phyloP scores from a whole-genome alignment of 768 basidiomycete species.

The Suillus fuscotomentosus region DNA sequence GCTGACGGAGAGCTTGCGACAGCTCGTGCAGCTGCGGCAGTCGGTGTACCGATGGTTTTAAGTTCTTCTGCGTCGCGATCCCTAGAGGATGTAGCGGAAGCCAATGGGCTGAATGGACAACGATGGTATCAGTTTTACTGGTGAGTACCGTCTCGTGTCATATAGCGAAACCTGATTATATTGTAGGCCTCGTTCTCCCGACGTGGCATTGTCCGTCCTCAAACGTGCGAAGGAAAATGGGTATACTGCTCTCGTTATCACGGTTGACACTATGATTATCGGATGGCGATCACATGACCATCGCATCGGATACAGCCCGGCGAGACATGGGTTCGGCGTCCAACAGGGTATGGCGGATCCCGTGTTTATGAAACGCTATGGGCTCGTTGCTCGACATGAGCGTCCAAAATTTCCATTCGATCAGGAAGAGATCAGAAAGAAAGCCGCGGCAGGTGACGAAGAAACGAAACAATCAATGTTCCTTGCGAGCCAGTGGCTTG shows the following conservation, averaged over 20 bases:
- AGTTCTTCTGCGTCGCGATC: conserved; percentile 37
- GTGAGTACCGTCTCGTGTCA: conserved; percentile 15
- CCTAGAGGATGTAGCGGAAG: conserved; percentile 49
- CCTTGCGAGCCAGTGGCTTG: conserved; percentile 39
- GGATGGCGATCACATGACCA: conserved; percentile 47
- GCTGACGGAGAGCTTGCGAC: conserved; percentile 43
- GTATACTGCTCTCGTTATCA: conserved; percentile 44
- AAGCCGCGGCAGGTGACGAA: conserved; percentile 29
- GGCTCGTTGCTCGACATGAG: conserved; percentile 27
- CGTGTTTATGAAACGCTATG: conserved; percentile 41
- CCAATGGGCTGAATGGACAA: conserved; percentile 37
- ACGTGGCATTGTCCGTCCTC: conserved; percentile 40
- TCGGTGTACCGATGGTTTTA: conserved; percentile 42
- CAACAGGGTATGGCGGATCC: conserved; percentile 46
- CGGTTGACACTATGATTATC: conserved; percentile 42
- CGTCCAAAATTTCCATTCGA: conserved; percentile 36
- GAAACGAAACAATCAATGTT: conserved; percentile 23
- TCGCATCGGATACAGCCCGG: conserved; percentile 37
- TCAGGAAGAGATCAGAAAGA: conserved; percentile 24
- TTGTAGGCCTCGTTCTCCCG: conserved; percentile 36
- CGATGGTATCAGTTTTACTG: conserved; percentile 55
- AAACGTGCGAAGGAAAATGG: conserved; percentile 40
- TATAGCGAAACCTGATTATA: neutral
- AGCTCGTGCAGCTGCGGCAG: conserved; percentile 41
- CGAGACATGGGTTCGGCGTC: conserved; percentile 35